These are phyloP conservation scores for Gastroboletus turbinatus DNA, from an alignment of 1,284 basidiomycete species.

Conservation along the genomic window DNA sequence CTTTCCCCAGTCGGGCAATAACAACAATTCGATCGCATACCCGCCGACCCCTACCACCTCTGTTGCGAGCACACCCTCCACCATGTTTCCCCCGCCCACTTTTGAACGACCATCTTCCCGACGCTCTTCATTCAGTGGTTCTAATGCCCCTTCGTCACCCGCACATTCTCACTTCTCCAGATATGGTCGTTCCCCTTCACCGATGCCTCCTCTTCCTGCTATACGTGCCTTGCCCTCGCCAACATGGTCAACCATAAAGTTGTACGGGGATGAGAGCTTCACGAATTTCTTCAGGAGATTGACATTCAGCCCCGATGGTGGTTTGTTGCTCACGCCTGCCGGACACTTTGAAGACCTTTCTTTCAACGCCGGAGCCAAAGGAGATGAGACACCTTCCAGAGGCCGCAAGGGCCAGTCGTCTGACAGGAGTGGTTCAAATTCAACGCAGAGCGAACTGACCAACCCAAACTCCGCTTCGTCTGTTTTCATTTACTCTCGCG, in stretches of 20 bases:
- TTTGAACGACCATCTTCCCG: conserved; percentile 70
- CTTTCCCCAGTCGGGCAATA: conserved; percentile 19
- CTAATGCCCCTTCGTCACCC: conserved; percentile 74
- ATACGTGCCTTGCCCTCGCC: conserved; percentile 65
- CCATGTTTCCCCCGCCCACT: conserved; percentile 75
- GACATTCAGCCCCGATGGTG: conserved; percentile 94
- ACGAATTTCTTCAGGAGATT: conserved; percentile 96
- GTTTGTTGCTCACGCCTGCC: conserved; percentile 89
- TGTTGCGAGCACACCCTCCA: conserved; percentile 55
- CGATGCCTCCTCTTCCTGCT: conserved; percentile 87
- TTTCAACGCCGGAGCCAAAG: conserved; percentile 37
- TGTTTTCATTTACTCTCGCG: conserved; percentile 95
- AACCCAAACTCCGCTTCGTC: conserved; percentile 51
- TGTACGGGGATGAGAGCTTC: conserved; percentile 95
- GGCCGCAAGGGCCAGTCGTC: conserved; percentile 55
- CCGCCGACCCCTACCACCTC: conserved; percentile 65
- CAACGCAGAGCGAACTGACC: conserved; percentile 21
- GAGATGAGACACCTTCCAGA: conserved; percentile 47
- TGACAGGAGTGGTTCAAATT: conserved; percentile 32
- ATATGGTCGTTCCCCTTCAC: conserved; percentile 84
- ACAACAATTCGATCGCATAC: conserved; percentile 34
- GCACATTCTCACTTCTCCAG: conserved; percentile 48
- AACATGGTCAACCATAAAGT: conserved; percentile 53
- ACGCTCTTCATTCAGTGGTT: conserved; percentile 85
- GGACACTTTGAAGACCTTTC: conserved; percentile 94